A percentile compares a stretch with the other conserved stretches of the same genome.
Evolutionary conservation across 768 basidiomycete genomes (phyloP).

Genomic region (Naematelia aurantialba): DNA sequence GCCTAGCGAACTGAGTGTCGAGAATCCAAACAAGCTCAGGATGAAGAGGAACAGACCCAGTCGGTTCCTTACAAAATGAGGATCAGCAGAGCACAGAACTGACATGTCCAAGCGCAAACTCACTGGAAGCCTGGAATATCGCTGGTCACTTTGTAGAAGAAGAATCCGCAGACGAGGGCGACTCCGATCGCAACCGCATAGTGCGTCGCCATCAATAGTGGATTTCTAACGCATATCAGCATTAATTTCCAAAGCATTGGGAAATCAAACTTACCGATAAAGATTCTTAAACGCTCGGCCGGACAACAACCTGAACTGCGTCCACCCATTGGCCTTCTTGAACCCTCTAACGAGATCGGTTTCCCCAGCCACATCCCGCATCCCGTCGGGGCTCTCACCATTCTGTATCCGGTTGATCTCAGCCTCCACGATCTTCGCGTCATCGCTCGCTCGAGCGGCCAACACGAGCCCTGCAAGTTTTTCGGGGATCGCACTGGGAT

Average conservation of each 20-base stretch:
- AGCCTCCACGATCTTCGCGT: conserved; percentile 61
- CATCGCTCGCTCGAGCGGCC: conserved; percentile 64
- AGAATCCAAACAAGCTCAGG: conserved; percentile 93
- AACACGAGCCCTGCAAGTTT: conserved; percentile 68
- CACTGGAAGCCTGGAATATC: conserved; percentile 97
- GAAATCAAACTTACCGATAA: conserved; percentile 58
- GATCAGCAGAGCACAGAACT: background rate
- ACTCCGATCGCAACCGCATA: conserved; percentile 78
- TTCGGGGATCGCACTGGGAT: conserved; percentile 49
- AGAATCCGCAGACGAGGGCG: conserved; percentile 88
- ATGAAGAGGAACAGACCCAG: conserved; percentile 94
- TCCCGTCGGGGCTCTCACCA: conserved; percentile 39
- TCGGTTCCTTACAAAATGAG: conserved; percentile 42
- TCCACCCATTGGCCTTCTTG: conserved; percentile 75
- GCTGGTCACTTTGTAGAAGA: conserved; percentile 83
- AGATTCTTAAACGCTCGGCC: conserved; percentile 97
- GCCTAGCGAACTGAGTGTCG: conserved; percentile 87
- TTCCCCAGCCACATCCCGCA: conserved; percentile 64
- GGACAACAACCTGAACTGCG: conserved; percentile 90
- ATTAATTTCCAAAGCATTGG: background rate
- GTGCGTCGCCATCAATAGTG: conserved; percentile 83
- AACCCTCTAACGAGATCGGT: conserved; percentile 53
- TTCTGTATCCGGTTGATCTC: conserved; percentile 58
- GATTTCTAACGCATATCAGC: conserved; percentile 57
- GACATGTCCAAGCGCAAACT: conserved; percentile 52